These are phyloP conservation scores for Circinella umbellata DNA, from an alignment of 371 early-diverging fungal genomes.

Conservation along the genomic window DNA sequence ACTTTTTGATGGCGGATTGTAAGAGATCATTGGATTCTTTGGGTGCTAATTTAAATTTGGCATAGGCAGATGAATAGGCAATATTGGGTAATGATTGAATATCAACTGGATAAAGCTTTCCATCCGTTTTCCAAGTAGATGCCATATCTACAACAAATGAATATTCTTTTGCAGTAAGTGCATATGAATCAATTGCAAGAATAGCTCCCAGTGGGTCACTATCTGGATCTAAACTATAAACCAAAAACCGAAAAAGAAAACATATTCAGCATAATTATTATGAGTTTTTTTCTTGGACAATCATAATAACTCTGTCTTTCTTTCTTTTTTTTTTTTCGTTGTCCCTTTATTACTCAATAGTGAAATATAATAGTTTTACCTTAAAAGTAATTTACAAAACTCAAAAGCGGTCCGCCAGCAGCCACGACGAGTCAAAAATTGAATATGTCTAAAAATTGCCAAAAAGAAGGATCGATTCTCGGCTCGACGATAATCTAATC, in stretches of 20 bases:
- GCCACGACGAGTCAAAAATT: slow-evolving; percentile 83
- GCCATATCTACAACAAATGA: slow-evolving; percentile 66
- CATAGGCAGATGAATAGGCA: slow-evolving; percentile 79
- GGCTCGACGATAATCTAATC: slow-evolving; percentile 70
- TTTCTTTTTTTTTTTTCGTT: too few relatives aligned
- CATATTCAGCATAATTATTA: too few relatives aligned
- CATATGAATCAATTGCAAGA: slow-evolving; percentile 83
- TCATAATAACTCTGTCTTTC: too few relatives aligned
- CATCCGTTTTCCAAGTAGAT: slow-evolving; percentile 41
- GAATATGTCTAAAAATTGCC: slow-evolving; percentile 83
- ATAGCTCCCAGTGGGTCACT: slow-evolving; percentile 80
- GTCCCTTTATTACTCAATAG: too few relatives aligned
- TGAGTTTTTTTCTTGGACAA: too few relatives aligned
- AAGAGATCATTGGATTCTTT: slow-evolving; percentile 58
- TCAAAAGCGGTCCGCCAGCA: slow-evolving; percentile 95
- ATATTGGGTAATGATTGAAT: slow-evolving; percentile 72
- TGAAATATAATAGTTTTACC: slow-evolving; percentile 12
- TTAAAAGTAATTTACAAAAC: slow-evolving; percentile 78
- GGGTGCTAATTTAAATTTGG: slow-evolving; percentile 64
- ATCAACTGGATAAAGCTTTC: slow-evolving; percentile 36
- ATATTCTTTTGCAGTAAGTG: slow-evolving; percentile 79
- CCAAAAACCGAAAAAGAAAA: not conserved
- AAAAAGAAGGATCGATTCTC: slow-evolving; percentile 88
- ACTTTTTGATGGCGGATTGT: slow-evolving; percentile 65
- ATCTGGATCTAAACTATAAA: slow-evolving; percentile 69